phyloP scores from a whole-genome alignment of 306 rosid genomes.

The Vigna nakashimae region DNA sequence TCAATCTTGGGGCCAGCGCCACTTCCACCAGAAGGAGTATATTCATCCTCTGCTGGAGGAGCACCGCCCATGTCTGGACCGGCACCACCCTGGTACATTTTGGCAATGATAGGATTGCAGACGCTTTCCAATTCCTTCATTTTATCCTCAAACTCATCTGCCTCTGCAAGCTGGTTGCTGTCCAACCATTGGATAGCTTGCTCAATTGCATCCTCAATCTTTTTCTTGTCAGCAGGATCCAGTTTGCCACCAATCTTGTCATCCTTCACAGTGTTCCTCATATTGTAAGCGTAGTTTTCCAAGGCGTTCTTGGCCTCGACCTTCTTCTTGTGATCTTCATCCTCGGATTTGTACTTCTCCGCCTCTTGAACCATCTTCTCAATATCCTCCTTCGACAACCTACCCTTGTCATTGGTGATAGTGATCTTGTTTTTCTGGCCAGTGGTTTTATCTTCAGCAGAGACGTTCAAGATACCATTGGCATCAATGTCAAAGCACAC shows the following conservation, averaged over 20 bases:
- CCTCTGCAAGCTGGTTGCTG: slow-evolving; percentile 28
- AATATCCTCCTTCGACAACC: slow-evolving; percentile 21
- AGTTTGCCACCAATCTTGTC: slow-evolving; percentile 17
- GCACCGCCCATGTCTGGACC: slow-evolving; percentile 13
- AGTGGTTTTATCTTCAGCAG: slow-evolving; percentile 31
- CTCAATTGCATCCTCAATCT: slow-evolving; percentile 12
- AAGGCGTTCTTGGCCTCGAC: slow-evolving; percentile 25
- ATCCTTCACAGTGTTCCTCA: slow-evolving; percentile 31
- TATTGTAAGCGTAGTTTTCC: slow-evolving; percentile 25
- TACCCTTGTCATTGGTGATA: slow-evolving; percentile 28
- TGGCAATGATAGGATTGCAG: slow-evolving; percentile 28
- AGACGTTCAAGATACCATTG: slow-evolving; percentile 28
- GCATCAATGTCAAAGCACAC: slow-evolving; percentile 32
- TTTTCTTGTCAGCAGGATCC: slow-evolving; percentile 14
- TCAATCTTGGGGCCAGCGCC: slow-evolving; percentile 28
- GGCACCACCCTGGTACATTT: slow-evolving; percentile 24
- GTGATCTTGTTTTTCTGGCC: slow-evolving; percentile 31
- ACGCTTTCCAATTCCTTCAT: slow-evolving; percentile 37
- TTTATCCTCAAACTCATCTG: slow-evolving; percentile 26
- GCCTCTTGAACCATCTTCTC: slow-evolving; percentile 35
- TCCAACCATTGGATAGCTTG: slow-evolving; percentile 14
- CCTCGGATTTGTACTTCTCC: slow-evolving; percentile 28
- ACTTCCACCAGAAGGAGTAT: slow-evolving; percentile 26
- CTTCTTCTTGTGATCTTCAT: slow-evolving; percentile 29
- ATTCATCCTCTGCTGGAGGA: neutral